A percentile compares a stretch with the other conserved stretches of the same genome.
Conservation (phyloP, 2,329 filamentous ascomycete genomes). For the Elsinoe perseae region DNA sequence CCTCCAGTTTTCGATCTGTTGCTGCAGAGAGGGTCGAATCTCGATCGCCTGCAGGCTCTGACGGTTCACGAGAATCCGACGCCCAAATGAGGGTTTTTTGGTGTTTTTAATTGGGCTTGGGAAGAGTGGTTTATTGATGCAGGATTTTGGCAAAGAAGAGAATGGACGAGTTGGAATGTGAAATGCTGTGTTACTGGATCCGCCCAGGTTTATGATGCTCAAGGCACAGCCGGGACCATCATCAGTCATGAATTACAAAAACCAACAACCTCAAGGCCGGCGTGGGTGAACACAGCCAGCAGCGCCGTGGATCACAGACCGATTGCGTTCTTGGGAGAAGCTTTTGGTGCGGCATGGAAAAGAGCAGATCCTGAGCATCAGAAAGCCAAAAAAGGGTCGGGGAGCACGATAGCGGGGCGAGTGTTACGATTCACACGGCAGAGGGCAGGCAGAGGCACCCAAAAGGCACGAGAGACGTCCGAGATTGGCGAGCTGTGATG, state of each 20-base stretch:
- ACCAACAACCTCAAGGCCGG: background rate
- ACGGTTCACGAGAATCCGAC: background rate
- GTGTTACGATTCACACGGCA: conserved; percentile 7
- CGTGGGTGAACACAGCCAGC: conserved; percentile 9
- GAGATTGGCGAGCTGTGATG: conserved; percentile 7
- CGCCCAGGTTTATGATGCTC: background rate
- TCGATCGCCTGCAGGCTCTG: conserved; percentile 11
- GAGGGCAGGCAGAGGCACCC: no score
- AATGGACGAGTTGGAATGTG: background rate
- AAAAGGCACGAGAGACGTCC: background rate
- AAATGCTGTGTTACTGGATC: background rate
- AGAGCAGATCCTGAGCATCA: conserved; percentile 5
- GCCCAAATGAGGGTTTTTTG: conserved; percentile 4
- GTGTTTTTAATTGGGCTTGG: background rate
- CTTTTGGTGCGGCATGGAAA: conserved; percentile 5
- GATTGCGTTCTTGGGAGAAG: conserved; percentile 12
- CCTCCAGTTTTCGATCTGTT: conserved; percentile 7
- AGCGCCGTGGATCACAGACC: conserved; percentile 10
- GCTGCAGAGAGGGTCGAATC: conserved; percentile 2
- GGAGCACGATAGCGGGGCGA: conserved; percentile 5
- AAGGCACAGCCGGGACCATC: background rate
- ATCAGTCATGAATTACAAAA: conserved; percentile 14
- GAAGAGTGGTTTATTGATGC: background rate
- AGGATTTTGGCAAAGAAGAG: background rate
- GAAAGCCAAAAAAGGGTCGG: background rate